A percentile compares a stretch with the other conserved stretches of the same genome.
Evolutionary conservation across 2,329 filamentous ascomycete genomes (phyloP).

Genomic region (Rhynchosporium agropyri): DNA sequence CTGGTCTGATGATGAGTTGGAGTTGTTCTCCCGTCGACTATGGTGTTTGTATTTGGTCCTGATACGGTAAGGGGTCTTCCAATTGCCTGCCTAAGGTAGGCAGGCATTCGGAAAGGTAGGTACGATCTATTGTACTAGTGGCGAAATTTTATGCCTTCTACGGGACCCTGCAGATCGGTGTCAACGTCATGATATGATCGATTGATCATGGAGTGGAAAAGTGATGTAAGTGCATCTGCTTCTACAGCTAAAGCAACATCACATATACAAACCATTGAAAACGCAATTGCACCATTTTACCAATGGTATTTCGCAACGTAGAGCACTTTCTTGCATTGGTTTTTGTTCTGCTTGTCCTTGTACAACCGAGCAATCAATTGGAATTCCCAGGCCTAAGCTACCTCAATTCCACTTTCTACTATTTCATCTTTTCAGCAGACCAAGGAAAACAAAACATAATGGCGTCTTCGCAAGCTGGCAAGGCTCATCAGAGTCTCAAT

Average conservation of each 20-base stretch:
- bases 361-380: too few relatives aligned
- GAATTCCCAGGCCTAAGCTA: neutral
- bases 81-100: neutral
- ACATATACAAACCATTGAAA: neutral
- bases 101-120: neutral
- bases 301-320: neutral
- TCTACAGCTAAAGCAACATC: slow-evolving; percentile 11
- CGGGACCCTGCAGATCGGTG: slow-evolving; percentile 16
- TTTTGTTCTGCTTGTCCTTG: too few relatives aligned
- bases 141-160: neutral
- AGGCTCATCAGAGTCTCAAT: slow-evolving; percentile 24
- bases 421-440: neutral
- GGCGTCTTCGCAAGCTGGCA: slow-evolving; percentile 19
- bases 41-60: too few relatives aligned
- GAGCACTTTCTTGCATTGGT: too few relatives aligned
- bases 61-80: neutral
- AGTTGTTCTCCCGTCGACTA: too few relatives aligned
- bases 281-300: neutral
- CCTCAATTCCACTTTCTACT: slow-evolving; percentile 3
- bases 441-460: neutral
- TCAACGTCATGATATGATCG: slow-evolving; percentile 14
- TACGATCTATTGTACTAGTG: slow-evolving; percentile 1
- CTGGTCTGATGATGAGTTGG: too few relatives aligned
- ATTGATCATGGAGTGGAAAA: neutral
- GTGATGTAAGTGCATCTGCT: slow-evolving; percentile 14